phyloP scores from a whole-genome alignment of 495 filamentous ascomycete species.

The Viridothelium virens region DNA sequence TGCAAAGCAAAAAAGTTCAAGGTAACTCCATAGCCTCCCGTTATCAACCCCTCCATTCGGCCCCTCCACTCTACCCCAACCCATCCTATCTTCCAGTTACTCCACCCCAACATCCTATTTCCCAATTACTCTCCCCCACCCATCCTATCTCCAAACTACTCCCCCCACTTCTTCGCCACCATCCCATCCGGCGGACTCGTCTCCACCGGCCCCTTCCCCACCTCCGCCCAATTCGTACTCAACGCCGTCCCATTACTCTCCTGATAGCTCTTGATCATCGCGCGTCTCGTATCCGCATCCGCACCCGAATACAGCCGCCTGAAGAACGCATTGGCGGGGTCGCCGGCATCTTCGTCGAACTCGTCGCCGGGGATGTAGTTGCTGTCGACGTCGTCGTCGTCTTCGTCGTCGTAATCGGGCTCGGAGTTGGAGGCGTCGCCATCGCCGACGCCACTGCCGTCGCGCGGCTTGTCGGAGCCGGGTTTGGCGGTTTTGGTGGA shows the following conservation, averaged over 20 bases:
- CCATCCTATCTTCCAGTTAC: too few relatives aligned
- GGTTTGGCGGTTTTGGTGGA: conserved; percentile 20
- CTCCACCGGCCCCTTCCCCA: conserved; percentile 63
- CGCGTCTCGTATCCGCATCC: conserved; percentile 69
- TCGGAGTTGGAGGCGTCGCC: conserved; percentile 22
- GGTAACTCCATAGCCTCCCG: too few relatives aligned
- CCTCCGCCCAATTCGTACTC: conserved; percentile 89
- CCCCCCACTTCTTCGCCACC: conserved; percentile 52
- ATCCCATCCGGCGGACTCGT: conserved; percentile 69
- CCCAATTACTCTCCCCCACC: too few relatives aligned
- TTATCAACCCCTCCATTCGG: too few relatives aligned
- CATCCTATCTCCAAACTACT: neutral
- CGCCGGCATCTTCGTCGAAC: conserved; percentile 50
- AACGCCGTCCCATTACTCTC: conserved; percentile 91
- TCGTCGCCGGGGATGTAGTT: conserved; percentile 16
- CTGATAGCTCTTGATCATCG: conserved; percentile 95
- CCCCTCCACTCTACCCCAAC: too few relatives aligned
- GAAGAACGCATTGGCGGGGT: conserved; percentile 79
- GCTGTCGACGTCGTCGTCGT: conserved; percentile 46
- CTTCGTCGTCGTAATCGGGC: conserved; percentile 38
- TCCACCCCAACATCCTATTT: too few relatives aligned
- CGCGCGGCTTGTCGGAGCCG: conserved; percentile 21
- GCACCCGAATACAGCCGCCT: conserved; percentile 79
- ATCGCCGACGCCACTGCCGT: conserved; percentile 20
- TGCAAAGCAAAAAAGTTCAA: too few relatives aligned